Conservation (phyloP, 805 yeast species). For the Lachancea sp. region DNA sequence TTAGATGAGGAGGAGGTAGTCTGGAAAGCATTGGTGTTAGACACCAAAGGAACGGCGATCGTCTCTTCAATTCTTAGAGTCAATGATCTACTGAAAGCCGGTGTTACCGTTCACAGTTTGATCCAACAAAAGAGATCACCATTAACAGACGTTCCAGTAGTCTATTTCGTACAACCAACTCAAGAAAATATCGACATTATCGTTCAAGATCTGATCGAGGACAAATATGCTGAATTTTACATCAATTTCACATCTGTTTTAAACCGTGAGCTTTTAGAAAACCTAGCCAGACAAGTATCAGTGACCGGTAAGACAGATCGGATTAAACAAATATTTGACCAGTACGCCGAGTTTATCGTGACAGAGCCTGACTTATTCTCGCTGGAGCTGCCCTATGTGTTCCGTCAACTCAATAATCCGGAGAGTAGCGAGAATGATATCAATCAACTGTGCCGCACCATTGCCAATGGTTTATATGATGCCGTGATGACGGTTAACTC, state of each 20-base stretch:
- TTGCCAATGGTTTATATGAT: conserved; percentile 77
- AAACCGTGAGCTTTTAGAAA: conserved; percentile 74
- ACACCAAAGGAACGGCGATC: conserved; percentile 71
- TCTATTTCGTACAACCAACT: conserved; percentile 88
- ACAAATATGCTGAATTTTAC: conserved; percentile 71
- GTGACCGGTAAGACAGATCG: conserved; percentile 59
- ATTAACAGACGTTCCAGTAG: conserved; percentile 89
- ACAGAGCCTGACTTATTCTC: conserved; percentile 90
- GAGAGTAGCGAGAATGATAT: conserved; percentile 69
- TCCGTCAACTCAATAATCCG: conserved; percentile 64
- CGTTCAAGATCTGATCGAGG: conserved; percentile 63
- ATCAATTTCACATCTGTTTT: conserved; percentile 83
- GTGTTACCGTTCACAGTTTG: conserved; percentile 83
- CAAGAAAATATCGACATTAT: conserved; percentile 64
- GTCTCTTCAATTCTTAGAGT: conserved; percentile 89
- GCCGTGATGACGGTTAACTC: conserved; percentile 69
- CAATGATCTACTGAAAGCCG: conserved; percentile 81
- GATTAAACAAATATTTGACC: conserved; percentile 88
- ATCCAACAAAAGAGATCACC: conserved; percentile 69
- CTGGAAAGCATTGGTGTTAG: conserved; percentile 90
- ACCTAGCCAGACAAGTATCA: conserved; percentile 78
- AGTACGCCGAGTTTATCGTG: conserved; percentile 84
- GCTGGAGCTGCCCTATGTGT: conserved; percentile 60
- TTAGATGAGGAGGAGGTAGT: conserved; percentile 58
- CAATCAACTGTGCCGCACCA: conserved; percentile 55